Base-by-base conservation (phyloP, 345 rosid species). In the Populus alba region DNA sequence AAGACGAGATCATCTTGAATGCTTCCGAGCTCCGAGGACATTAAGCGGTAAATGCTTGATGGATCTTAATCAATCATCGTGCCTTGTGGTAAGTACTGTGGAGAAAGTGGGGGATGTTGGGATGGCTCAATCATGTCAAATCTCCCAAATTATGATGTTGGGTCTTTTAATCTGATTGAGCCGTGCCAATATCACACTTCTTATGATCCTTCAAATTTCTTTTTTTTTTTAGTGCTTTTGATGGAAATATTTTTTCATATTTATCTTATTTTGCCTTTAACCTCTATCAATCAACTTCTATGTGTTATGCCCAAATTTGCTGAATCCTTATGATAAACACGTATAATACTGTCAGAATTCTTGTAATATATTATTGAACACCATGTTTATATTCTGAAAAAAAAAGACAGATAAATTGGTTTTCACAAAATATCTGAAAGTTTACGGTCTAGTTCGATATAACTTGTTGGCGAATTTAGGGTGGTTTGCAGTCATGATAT, bases 131-230 rank as follows among this genome's bases (percentile, higher is more conserved):
- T 89, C 92, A 86, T 77, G 78, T 86, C 61, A 85, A 86, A 86
- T 86, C 78, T 85, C 91, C 83, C 82, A 41, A 79, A 53, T 8
- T 49, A 41, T 11, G 27, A 29, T 20, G 20, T 75, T 81, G 89
- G 89, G 86, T 85, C 86, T 65, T 90, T 87, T 89, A 77, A 84
- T 89, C 87, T 87, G 94, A 90, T 90, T 90, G 92, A 90, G 90
- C 94, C 94, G 92, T 81, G 94, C 94, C 89, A 90, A 88, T 90
- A 88, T 90, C 94, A 23, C 72, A 15, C 70, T 55, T 47, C 10
- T 45, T 71, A 8, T 4, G 65, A 59, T 23, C 65, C 29, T 10
- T 23, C 0, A 59, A 59, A 11, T 1, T 23, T 59, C 65, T 59
- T 59, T 4, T n/a, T 57, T 57, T 59, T 10, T 23, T 4, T 53